Percentiles rank a stretch among this genome's conserved stretches.
Evolutionary conservation across 208 protist genomes (phyloP).

Genomic region (Trypanosoma brucei): DNA sequence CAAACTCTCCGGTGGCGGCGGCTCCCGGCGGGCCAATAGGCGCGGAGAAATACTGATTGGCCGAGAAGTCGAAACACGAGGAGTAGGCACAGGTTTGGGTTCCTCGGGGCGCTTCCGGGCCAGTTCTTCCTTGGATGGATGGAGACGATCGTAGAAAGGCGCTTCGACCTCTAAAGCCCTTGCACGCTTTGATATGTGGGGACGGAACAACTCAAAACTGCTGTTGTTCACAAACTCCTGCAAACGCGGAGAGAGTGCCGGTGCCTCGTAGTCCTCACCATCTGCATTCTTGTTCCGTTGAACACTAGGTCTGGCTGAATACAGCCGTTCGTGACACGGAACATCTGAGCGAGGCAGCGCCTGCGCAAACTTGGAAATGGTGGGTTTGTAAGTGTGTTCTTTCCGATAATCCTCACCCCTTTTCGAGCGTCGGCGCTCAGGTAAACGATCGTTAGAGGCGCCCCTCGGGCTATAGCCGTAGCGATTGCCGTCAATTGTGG

Average conservation of each 20-base stretch:
- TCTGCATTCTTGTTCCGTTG: not conserved
- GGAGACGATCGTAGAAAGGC: conserved; percentile 36
- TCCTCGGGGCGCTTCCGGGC: not conserved
- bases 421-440: not conserved
- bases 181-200: conserved; percentile 24
- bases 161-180: conserved; percentile 16
- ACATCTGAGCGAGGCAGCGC: not conserved
- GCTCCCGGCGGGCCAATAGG: not conserved
- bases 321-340: conserved; percentile 22
- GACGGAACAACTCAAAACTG: conserved; percentile 9
- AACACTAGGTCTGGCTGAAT: conserved; percentile 1
- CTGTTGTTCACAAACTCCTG: conserved; percentile 2
- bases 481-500: not conserved
- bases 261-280: not conserved
- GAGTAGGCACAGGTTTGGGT: not conserved
- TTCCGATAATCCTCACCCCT: not conserved
- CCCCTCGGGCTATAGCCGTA: not conserved
- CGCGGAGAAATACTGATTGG: not conserved
- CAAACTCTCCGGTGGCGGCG: not conserved
- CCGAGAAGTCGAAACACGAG: not conserved
- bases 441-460: not conserved
- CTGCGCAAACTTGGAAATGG: conserved; percentile 18
- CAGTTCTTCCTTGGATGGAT: conserved; percentile 11
- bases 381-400: conserved; percentile 15
- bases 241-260: conserved; percentile 2